phyloP scores from a whole-genome alignment of 169 alveolate species.

The Plasmodium adleri region DNA sequence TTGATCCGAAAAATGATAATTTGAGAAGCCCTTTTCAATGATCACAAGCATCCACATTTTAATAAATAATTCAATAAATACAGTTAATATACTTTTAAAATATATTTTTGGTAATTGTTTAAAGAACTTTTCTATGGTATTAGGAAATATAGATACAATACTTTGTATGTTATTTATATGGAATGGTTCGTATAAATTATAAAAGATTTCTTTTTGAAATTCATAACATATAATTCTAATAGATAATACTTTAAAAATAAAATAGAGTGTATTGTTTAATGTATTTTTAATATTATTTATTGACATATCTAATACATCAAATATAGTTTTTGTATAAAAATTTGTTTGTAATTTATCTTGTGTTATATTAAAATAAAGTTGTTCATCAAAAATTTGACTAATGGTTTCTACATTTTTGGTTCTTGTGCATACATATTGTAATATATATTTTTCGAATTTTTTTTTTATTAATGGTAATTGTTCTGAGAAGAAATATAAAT shows the following conservation, averaged over 20 bases:
- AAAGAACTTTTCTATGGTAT: slow-evolving; percentile 58
- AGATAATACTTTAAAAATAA: slow-evolving; percentile 58
- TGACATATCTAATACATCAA: slow-evolving; percentile 56
- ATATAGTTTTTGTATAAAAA: slow-evolving; percentile 56
- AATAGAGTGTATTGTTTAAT: slow-evolving; percentile 54
- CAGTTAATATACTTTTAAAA: slow-evolving; percentile 44
- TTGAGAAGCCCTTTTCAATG: slow-evolving; percentile 64
- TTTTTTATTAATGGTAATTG: slow-evolving; percentile 51
- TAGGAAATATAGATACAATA: slow-evolving; percentile 45
- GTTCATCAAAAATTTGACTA: slow-evolving; percentile 27
- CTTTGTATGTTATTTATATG: slow-evolving; percentile 2
- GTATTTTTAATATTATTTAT: slow-evolving; percentile 61
- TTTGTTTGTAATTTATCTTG: slow-evolving; percentile 35
- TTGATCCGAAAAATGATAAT: slow-evolving; percentile 13
- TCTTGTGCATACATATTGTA: slow-evolving; percentile 37
- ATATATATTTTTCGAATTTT: slow-evolving; percentile 61
- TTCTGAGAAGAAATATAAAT: slow-evolving; percentile 38
- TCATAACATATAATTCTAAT: slow-evolving; percentile 69
- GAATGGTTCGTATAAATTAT: slow-evolving; percentile 54
- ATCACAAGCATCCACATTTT: slow-evolving; percentile 71
- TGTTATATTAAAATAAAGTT: slow-evolving; percentile 17
- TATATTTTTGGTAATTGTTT: slow-evolving; percentile 33
- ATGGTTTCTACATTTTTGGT: slow-evolving; percentile 35
- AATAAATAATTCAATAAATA: slow-evolving; percentile 56
- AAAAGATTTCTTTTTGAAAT: slow-evolving; percentile 67